Conservation (phyloP, 176 grass and related monocot species). For the Cenchrus purpureus region DNA sequence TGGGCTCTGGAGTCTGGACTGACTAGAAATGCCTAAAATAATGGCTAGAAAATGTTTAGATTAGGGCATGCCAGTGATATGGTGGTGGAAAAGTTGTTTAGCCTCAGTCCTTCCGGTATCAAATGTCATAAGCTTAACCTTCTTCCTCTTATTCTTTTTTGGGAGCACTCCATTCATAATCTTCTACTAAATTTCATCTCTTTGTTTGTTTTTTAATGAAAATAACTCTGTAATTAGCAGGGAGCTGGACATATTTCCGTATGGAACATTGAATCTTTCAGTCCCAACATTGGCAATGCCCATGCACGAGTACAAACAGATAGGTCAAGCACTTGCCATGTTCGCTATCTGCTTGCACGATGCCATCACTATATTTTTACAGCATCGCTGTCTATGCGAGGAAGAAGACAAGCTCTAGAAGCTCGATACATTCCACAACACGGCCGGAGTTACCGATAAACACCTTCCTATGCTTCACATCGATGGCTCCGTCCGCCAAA, state of each 20-base stretch:
- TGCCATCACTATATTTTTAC: slow-evolving; percentile 1
- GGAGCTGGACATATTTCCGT: background rate
- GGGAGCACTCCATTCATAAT: background rate
- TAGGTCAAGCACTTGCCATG: background rate
- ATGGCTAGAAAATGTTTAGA: background rate
- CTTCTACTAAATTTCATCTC: background rate
- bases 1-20: slow-evolving; percentile 9
- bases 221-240: background rate
- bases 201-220: background rate
- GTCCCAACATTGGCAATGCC: background rate
- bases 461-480: background rate
- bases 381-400: background rate
- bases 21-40: background rate
- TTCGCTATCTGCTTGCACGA: background rate
- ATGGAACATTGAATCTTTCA: slow-evolving; percentile 6
- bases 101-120: background rate
- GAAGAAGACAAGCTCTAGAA: slow-evolving; percentile 38
- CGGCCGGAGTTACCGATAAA: slow-evolving; percentile 46
- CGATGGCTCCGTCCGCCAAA: slow-evolving; percentile 37
- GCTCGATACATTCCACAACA: slow-evolving; percentile 18
- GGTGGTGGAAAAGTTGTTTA: background rate
- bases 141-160: background rate
- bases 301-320: background rate
- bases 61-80: background rate
- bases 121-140: background rate